Evolutionary conservation across 1,284 basidiomycete species (phyloP), one percentile per base, ranked within the genome.

Genomic region (Termitomyces sp.): DNA sequence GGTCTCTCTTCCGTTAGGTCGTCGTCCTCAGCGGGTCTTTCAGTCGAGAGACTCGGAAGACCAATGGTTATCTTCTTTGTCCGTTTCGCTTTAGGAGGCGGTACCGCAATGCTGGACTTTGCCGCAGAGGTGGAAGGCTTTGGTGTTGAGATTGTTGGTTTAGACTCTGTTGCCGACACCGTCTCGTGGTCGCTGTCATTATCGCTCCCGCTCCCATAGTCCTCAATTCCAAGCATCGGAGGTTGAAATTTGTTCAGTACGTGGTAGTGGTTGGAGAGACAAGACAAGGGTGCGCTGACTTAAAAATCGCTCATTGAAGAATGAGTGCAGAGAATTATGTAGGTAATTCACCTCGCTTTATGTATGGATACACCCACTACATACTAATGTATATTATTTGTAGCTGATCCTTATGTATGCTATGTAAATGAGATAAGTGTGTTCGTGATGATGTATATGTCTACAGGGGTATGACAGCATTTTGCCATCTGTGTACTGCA

Each of bases 31-130:
- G 72, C 67, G 28, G 69, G 67, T 28, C 68, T 58, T 9, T 74
- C 59, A 19, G 60, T 65, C 13, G 68, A 58, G 5, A 87, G 66
- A 30, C 72, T 70, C 3, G 86, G 87, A 3, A 87, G 75, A 14
- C 79, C 79, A 49, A 91, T 85, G 13, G 82, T 71, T 33, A 91
- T 83, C 67, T 86, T 89, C 72, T 88, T 88, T 16, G 77, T 67
- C 16, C 74, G 72, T 57, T 75, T 75, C 38, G 60, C 52, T 60
- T 68, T 73, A 62, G 66, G 65, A 19, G 57, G 56, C 26, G 53
- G 55, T 26, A 53, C 13, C 26, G 42, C 45, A n/a, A 50, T 34
- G 46, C 72, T 70, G n/a, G 71, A 64, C 26, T 60, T 51, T 13
- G 72, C 64, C 26, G 64, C 56, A 11, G 73, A 65, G 7, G 34